Evolutionary conservation across 2,329 filamentous ascomycete genomes (phyloP).

Genomic region (Drechslerella stenobrocha): DNA sequence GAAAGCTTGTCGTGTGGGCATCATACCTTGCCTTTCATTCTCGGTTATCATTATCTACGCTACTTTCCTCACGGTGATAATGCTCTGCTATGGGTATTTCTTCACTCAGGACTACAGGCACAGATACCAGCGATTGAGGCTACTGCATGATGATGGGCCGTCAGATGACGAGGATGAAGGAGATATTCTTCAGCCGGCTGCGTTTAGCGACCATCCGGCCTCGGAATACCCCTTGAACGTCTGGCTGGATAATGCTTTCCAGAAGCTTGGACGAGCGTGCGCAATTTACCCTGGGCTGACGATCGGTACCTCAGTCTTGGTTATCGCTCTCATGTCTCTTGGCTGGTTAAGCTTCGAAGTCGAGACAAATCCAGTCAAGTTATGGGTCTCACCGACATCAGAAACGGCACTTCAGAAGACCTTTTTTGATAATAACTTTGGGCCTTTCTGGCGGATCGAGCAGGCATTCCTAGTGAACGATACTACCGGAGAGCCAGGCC

Average conservation of each 20-base stretch:
- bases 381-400: slow-evolving; percentile 97
- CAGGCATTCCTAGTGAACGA: slow-evolving; percentile 95
- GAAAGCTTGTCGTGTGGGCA: slow-evolving; percentile 77
- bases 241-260: slow-evolving; percentile 77
- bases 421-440: slow-evolving; percentile 91
- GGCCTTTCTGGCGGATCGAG: slow-evolving; percentile 91
- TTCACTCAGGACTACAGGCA: slow-evolving; percentile 35
- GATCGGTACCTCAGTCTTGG: slow-evolving; percentile 72
- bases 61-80: slow-evolving; percentile 63
- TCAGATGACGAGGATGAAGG: slow-evolving; percentile 95
- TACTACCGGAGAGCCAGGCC: slow-evolving; percentile 67
- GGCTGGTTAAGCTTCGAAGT: slow-evolving; percentile 89
- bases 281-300: slow-evolving; percentile 83
- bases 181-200: slow-evolving; percentile 74
- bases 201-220: slow-evolving; percentile 76
- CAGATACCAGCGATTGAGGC: slow-evolving; percentile 71
- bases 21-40: slow-evolving; percentile 91
- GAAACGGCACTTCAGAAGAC: slow-evolving; percentile 87
- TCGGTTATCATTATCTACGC: slow-evolving; percentile 85
- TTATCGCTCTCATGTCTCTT: slow-evolving; percentile 77
- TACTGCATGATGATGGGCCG: slow-evolving; percentile 79
- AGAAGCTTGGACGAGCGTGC: slow-evolving; percentile 74
- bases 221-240: slow-evolving; percentile 82
- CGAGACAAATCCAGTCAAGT: slow-evolving; percentile 82
- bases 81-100: slow-evolving; percentile 45